These are phyloP conservation scores for Talaromyces thailandensis DNA, from an alignment of 495 filamentous ascomycete genomes.

Conservation along the genomic window DNA sequence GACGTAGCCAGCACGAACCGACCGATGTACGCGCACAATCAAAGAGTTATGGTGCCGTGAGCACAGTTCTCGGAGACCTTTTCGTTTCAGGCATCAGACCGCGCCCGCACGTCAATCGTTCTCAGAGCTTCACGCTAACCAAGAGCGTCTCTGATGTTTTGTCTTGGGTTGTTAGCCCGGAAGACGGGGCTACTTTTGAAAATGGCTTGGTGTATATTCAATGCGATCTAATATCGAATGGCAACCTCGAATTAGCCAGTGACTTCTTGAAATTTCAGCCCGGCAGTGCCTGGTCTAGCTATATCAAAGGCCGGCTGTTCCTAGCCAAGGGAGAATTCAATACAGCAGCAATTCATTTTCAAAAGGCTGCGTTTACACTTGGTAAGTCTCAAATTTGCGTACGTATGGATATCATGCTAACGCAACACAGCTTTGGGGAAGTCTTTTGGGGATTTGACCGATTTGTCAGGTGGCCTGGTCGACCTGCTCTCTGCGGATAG, in stretches of 20 bases:
- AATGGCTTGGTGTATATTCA: slow-evolving; percentile 51
- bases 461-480: slow-evolving; percentile 52
- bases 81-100: slow-evolving; percentile 41
- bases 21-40: slow-evolving; percentile 17
- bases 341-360: slow-evolving; percentile 68
- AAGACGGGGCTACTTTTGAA: slow-evolving; percentile 28
- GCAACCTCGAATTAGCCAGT: slow-evolving; percentile 61
- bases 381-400: slow-evolving; percentile 44
- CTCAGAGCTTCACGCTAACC: slow-evolving; percentile 39
- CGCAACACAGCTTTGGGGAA: slow-evolving; percentile 28
- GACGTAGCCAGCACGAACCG: slow-evolving; percentile 8
- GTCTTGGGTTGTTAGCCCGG: slow-evolving; percentile 38
- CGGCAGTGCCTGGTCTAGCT: slow-evolving; percentile 64
- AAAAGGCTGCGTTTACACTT: slow-evolving; percentile 72
- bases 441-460: slow-evolving; percentile 36
- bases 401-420: slow-evolving; percentile 1
- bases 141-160: slow-evolving; percentile 40
- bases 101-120: slow-evolving; percentile 26
- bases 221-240: slow-evolving; percentile 60
- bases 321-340: slow-evolving; percentile 63
- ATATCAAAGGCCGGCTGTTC: slow-evolving; percentile 75
- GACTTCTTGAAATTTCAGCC: slow-evolving; percentile 66
- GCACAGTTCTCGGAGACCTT: slow-evolving; percentile 40
- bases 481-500: slow-evolving; percentile 60
- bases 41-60: slow-evolving; percentile 15